Evolutionary conservation across 2,329 filamentous ascomycete species (phyloP), one percentile per base, ranked within the genome.

Genomic region (Sphaerulina musiva): DNA sequence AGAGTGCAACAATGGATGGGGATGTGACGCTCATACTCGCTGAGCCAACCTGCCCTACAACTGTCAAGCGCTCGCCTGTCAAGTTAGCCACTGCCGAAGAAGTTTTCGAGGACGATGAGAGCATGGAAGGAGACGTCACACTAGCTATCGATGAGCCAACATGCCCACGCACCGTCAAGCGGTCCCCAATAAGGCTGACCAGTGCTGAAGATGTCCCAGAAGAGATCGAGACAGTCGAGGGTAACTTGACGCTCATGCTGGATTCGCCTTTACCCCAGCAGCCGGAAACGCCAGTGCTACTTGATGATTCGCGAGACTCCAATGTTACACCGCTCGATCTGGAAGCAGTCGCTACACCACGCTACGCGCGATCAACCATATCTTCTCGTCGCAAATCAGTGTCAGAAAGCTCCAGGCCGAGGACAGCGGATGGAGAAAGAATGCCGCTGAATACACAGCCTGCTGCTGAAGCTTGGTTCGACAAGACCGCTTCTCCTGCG

Each of bases 351-450:
- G 48, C 47, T 12, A 53, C 60, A 31, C 68, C 67, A 29, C 62
- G 65, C 48, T 71, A 68, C 53, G 67, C 66, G 17, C 48, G 62
- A 38, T 60, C 68, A 3, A 70, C 68, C 2, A 49, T 67, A 17
- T 58, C 69, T 2, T 69, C 65, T 14, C 60, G 67, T 36, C 66
- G 67, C 23, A 69, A 68, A 48, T 69, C 67, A 8, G 14, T 40
- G 4, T 32, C 34, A 9, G 51, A 53, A 38, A 29, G 23, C 26
- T 41, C n/a, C 48, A 32, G 32, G 32, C 66, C 67, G n/a, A 54
- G 47, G 6, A 69, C 66, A 14, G 64, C 67, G 7, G 64, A 65
- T 46, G 68, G 67, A 10, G 44, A 46, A 17, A 11, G 44, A 46
- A 32, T 23, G 29, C 26, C 44, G 10, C 3, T 46, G 5, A 32